These are phyloP conservation scores for Fusarium sp. DNA, from an alignment of 2,329 filamentous ascomycete species.

Conservation along the genomic window DNA sequence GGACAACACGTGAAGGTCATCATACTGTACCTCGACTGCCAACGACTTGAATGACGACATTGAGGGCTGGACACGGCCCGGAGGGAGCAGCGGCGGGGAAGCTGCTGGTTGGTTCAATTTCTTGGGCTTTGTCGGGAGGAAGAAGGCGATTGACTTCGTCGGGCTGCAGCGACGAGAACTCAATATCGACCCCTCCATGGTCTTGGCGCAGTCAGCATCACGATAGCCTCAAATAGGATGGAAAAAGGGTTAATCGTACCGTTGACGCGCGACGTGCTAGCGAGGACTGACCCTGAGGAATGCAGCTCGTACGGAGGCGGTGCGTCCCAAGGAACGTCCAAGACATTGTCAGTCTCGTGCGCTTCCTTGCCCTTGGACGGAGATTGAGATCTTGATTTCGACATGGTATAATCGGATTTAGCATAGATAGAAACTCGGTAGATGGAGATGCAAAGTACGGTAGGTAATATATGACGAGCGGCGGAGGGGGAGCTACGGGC, in stretches of 20 bases:
- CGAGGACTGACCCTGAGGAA: background rate
- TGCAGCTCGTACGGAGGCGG: background rate
- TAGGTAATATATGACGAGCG: background rate
- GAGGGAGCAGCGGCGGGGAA: background rate
- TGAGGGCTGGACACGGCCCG: background rate
- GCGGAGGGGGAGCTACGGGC: background rate
- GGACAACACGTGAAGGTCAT: accelerated
- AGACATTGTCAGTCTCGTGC: background rate
- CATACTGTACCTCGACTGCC: slow-evolving; percentile 9
- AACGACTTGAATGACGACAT: slow-evolving; percentile 27
- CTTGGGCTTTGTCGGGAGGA: background rate
- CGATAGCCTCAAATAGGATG: background rate
- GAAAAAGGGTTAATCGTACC: background rate
- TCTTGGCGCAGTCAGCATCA: background rate
- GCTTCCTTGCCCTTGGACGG: background rate
- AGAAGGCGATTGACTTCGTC: background rate
- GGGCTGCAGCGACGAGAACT: background rate
- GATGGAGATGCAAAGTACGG: background rate
- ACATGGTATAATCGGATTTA: background rate
- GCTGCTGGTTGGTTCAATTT: background rate
- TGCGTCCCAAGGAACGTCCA: background rate
- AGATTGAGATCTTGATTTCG: background rate
- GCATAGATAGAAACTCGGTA: no score
- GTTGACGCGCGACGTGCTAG: background rate
- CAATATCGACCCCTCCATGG: background rate